phyloP scores from a whole-genome alignment of 257 asterid species.

The Gentiana dahurica region DNA sequence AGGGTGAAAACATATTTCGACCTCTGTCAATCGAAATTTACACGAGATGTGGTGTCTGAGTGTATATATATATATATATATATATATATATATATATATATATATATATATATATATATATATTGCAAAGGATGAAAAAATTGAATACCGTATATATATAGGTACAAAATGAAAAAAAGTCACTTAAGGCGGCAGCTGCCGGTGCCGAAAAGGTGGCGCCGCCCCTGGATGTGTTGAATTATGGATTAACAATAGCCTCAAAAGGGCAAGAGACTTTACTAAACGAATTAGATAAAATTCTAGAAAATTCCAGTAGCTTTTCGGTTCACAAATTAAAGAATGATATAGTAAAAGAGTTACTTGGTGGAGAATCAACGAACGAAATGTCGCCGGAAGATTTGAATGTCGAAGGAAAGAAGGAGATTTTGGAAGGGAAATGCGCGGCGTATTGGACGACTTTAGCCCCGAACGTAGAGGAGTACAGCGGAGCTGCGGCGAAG shows the following conservation, averaged over 20 bases:
- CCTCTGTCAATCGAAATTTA: too few relatives aligned
- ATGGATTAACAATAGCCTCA: slow-evolving; percentile 68
- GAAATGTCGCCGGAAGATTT: slow-evolving; percentile 49
- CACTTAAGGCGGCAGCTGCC: too few relatives aligned
- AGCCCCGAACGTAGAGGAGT: slow-evolving; percentile 97
- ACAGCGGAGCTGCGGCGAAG: slow-evolving; percentile 79
- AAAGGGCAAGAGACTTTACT: slow-evolving; percentile 56
- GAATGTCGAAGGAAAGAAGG: slow-evolving; percentile 53
- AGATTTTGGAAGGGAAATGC: slow-evolving; percentile 64
- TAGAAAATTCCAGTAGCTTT: slow-evolving; percentile 50
- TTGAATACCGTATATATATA: not conserved
- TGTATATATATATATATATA: too few relatives aligned
- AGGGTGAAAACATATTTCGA: too few relatives aligned
- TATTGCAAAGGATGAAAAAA: too few relatives aligned
- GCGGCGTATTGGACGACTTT: slow-evolving; percentile 91
- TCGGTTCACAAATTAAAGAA: slow-evolving; percentile 60
- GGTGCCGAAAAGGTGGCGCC: slow-evolving; percentile 11
- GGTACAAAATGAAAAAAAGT: too few relatives aligned
- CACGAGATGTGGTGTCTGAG: too few relatives aligned
- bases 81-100: too few relatives aligned
- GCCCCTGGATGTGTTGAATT: slow-evolving; percentile 30
- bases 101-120: too few relatives aligned
- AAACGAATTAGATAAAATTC: slow-evolving; percentile 47
- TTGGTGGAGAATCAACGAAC: slow-evolving; percentile 39
- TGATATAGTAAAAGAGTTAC: slow-evolving; percentile 21